Percentiles rank a stretch among this genome's conserved stretches.
Evolutionary conservation across 768 basidiomycete species (phyloP).

Genomic region (Lentinula edodes): DNA sequence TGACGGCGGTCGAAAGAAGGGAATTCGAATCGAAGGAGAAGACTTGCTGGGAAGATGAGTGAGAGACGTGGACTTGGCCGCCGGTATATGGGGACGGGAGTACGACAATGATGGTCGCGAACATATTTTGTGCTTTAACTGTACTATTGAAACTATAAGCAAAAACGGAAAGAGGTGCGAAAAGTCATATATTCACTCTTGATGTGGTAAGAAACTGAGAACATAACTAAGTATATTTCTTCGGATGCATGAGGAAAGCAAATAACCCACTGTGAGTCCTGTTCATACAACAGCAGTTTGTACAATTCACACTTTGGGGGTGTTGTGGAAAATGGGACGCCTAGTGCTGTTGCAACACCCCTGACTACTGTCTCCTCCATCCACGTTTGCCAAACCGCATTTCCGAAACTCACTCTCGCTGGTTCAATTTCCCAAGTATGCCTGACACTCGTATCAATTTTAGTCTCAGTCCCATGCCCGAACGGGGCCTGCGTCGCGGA

Average conservation of each 20-base stretch:
- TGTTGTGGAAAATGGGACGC: too few relatives aligned
- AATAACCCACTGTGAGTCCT: too few relatives aligned
- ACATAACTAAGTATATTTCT: too few relatives aligned
- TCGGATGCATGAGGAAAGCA: too few relatives aligned
- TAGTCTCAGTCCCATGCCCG: conserved; percentile 36
- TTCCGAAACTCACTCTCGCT: conserved; percentile 29
- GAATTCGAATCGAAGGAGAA: conserved; percentile 31
- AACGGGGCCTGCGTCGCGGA: conserved; percentile 35
- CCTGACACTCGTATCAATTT: conserved; percentile 37
- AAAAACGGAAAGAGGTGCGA: too few relatives aligned
- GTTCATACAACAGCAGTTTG: too few relatives aligned
- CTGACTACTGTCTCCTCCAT: too few relatives aligned
- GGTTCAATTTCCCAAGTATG: conserved; percentile 51
- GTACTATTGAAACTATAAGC: too few relatives aligned
- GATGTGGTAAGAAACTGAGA: too few relatives aligned
- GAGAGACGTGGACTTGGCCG: conserved; percentile 38
- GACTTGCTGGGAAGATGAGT: conserved; percentile 24
- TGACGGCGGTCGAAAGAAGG: conserved; percentile 1
- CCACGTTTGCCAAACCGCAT: conserved; percentile 33
- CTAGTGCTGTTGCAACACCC: too few relatives aligned
- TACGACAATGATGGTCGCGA: conserved; percentile 44
- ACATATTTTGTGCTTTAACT: conserved; percentile 30
- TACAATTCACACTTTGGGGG: too few relatives aligned
- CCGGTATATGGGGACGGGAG: conserved; percentile 43
- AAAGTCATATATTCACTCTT: too few relatives aligned